A percentile compares a stretch with the other conserved stretches of the same genome.
These are phyloP conservation scores for Microsporum audouinii DNA, from an alignment of 2,329 filamentous ascomycete genomes.

Conservation along the genomic window DNA sequence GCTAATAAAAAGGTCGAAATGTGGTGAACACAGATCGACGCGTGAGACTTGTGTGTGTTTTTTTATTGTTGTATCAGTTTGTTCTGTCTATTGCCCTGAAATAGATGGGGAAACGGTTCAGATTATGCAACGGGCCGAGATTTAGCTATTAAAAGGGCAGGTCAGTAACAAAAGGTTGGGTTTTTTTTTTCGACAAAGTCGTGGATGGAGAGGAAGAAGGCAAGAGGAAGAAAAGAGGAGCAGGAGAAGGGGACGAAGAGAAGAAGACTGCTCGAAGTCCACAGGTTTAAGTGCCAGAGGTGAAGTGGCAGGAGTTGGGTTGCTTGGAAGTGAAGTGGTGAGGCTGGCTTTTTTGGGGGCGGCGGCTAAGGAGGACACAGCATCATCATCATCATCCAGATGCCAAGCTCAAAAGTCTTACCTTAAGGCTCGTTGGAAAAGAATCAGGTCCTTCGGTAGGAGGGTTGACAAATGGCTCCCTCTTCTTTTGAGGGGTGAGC, in stretches of 20 bases:
- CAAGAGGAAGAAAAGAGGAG: not conserved
- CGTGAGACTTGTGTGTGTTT: not conserved
- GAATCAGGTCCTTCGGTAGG: no score
- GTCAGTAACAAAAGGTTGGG: not conserved
- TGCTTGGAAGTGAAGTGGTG: not conserved
- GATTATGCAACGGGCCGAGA: not conserved
- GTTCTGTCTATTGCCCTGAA: not conserved
- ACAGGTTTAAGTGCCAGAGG: not conserved
- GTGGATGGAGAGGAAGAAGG: not conserved
- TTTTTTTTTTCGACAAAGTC: not conserved
- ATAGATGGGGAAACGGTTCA: not conserved
- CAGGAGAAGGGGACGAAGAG: not conserved
- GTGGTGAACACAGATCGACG: not conserved
- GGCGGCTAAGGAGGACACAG: not conserved
- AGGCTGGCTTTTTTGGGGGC: not conserved
- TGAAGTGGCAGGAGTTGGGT: not conserved
- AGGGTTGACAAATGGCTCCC: no score
- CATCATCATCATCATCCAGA: not conserved
- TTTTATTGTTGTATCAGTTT: not conserved
- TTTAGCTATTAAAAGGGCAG: not conserved
- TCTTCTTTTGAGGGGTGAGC: not conserved
- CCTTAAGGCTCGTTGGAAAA: not conserved
- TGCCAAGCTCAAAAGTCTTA: not conserved
- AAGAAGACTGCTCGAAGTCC: not conserved
- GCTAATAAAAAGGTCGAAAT: slow-evolving; percentile 19